phyloP scores from a whole-genome alignment of 2,329 filamentous ascomycete species.

The Shiraia sp. region DNA sequence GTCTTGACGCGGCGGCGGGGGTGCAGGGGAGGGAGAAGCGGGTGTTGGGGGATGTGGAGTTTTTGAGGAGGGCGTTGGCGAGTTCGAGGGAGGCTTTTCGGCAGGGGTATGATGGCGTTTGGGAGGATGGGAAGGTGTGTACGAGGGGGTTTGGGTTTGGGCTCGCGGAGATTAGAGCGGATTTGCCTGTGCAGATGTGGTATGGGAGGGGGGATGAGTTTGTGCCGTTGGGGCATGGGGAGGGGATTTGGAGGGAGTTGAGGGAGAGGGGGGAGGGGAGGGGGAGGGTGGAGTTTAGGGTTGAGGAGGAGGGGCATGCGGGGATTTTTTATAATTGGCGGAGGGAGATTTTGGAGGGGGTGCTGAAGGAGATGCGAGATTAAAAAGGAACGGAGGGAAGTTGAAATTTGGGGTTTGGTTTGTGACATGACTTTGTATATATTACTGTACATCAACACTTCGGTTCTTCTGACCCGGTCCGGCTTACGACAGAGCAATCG shows the following conservation, averaged over 20 bases:
- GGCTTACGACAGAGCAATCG: too few relatives aligned
- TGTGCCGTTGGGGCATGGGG: conserved; percentile 38
- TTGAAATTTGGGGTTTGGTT: too few relatives aligned
- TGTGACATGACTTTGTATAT: too few relatives aligned
- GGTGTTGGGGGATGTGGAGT: conserved; percentile 24
- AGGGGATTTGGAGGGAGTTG: conserved; percentile 33
- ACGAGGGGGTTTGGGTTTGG: conserved; percentile 38
- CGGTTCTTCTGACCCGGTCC: too few relatives aligned
- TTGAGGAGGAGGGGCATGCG: conserved; percentile 40
- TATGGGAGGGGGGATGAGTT: conserved; percentile 39
- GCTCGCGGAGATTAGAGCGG: conserved; percentile 41
- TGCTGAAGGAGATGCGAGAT: conserved; percentile 1
- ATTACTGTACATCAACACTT: too few relatives aligned
- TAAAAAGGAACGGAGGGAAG: too few relatives aligned
- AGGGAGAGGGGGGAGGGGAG: conserved; percentile 27
- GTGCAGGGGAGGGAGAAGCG: conserved; percentile 24
- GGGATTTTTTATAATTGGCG: conserved; percentile 13
- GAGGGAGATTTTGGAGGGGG: conserved; percentile 5
- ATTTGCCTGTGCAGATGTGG: conserved; percentile 44
- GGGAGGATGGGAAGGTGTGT: conserved; percentile 36
- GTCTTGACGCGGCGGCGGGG: background rate
- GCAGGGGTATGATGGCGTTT: conserved; percentile 36
- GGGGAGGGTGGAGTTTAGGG: conserved; percentile 25
- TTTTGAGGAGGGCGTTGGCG: conserved; percentile 23
- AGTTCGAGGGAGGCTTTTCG: conserved; percentile 26